Evolutionary conservation across 192 early-diverging fungal genomes (phyloP).

Genomic region (Coemansia sp.): DNA sequence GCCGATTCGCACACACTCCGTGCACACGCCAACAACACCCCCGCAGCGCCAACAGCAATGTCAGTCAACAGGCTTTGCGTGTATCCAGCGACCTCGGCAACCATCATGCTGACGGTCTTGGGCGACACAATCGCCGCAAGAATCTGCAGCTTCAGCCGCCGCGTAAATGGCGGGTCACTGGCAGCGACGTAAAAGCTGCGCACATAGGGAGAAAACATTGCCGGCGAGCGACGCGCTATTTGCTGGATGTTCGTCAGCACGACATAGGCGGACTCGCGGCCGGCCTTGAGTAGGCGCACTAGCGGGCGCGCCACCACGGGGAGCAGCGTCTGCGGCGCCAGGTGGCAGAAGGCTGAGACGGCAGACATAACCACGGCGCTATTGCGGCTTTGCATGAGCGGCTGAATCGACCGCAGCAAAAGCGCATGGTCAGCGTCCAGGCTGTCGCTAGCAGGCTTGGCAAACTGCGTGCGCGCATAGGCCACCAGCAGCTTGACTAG

Average conservation of each 20-base stretch:
- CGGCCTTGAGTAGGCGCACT: slow-evolving; percentile 67
- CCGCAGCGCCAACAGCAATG: slow-evolving; percentile 25
- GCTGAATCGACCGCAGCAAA: slow-evolving; percentile 63
- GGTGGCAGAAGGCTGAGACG: slow-evolving; percentile 65
- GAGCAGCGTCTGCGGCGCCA: slow-evolving; percentile 59
- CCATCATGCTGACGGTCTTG: slow-evolving; percentile 65
- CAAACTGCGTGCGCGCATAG: slow-evolving; percentile 70
- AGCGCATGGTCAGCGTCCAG: slow-evolving; percentile 83
- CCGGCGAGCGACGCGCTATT: slow-evolving; percentile 67
- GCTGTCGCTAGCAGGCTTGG: slow-evolving; percentile 9
- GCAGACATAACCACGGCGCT: slow-evolving; percentile 75
- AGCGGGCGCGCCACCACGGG: slow-evolving; percentile 66
- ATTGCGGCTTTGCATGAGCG: slow-evolving; percentile 82
- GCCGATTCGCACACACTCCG: slow-evolving; percentile 49
- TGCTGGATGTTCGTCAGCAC: slow-evolving; percentile 74
- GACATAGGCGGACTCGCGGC: slow-evolving; percentile 76
- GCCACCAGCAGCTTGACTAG: slow-evolving; percentile 73
- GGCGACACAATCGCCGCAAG: slow-evolving; percentile 65
- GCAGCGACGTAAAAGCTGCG: slow-evolving; percentile 80
- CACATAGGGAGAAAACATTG: slow-evolving; percentile 67
- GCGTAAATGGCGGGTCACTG: slow-evolving; percentile 73
- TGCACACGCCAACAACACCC: slow-evolving; percentile 36
- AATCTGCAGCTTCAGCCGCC: slow-evolving; percentile 83
- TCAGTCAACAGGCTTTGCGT: slow-evolving; percentile 28
- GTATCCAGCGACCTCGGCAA: slow-evolving; percentile 69